Percentiles rank a stretch among this genome's conserved stretches.
Evolutionary conservation across 352 stramenopile species (phyloP).

Genomic region (Plasmopara halstedii): DNA sequence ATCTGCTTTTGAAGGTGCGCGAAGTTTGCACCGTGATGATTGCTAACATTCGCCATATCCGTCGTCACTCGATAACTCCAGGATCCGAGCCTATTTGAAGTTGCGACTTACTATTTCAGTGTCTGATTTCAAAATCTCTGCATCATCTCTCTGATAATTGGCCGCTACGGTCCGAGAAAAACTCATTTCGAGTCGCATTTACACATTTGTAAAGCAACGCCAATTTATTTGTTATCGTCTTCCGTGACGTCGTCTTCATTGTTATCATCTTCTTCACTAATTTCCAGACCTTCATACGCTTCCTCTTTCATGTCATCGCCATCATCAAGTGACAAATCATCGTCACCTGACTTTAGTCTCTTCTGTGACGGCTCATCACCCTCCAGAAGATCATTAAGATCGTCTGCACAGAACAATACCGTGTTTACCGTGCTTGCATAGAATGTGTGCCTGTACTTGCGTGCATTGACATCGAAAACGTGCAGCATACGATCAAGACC

Average conservation of each 20-base stretch:
- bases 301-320: constrained; percentile 62
- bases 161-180: too few relatives aligned
- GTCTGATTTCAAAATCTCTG: too few relatives aligned
- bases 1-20: too few relatives aligned
- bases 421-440: constrained; percentile 88
- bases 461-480: constrained; percentile 85
- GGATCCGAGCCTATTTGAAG: too few relatives aligned
- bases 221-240: neutral
- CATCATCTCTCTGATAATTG: too few relatives aligned
- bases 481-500: constrained; percentile 92
- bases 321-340: constrained; percentile 35
- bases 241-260: neutral
- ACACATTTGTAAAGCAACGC: too few relatives aligned
- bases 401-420: constrained; percentile 85
- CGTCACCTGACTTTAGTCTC: constrained; percentile 37
- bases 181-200: too few relatives aligned
- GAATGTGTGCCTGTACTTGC: constrained; percentile 61
- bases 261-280: constrained; percentile 39
- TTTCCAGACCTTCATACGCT: constrained; percentile 79
- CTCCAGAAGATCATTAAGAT: constrained; percentile 46
- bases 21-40: too few relatives aligned
- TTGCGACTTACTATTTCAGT: too few relatives aligned
- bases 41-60: too few relatives aligned
- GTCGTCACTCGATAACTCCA: too few relatives aligned
- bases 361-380: constrained; percentile 30